phyloP scores from a whole-genome alignment of 2,329 filamentous ascomycete genomes.

The Ilyonectria mors-panacis region DNA sequence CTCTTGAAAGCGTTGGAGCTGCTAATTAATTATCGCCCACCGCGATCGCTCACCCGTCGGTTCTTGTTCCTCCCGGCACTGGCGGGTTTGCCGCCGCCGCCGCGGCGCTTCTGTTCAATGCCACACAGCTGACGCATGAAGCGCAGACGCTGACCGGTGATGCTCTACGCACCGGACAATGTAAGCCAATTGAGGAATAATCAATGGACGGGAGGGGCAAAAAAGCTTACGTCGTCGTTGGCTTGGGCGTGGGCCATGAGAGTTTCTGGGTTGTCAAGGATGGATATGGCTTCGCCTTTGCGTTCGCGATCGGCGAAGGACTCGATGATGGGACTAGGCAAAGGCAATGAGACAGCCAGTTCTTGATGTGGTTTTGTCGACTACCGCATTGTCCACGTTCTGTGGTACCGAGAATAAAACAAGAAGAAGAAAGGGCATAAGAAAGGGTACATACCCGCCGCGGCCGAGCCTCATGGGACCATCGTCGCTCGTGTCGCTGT shows the following conservation, averaged over 20 bases:
- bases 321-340: conserved; percentile 50
- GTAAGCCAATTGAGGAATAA: neutral
- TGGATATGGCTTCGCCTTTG: conserved; percentile 65
- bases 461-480: conserved; percentile 34
- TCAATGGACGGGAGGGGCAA: conserved; percentile 10
- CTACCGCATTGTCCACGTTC: neutral
- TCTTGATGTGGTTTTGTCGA: neutral
- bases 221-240: conserved; percentile 65
- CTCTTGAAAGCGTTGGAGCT: neutral
- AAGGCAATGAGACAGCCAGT: neutral
- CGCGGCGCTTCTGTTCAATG: conserved; percentile 53
- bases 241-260: conserved; percentile 72
- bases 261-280: conserved; percentile 71
- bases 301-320: conserved; percentile 60
- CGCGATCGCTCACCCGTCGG: conserved; percentile 35
- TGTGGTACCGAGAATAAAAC: neutral
- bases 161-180: conserved; percentile 59
- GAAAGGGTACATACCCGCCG: conserved; percentile 12
- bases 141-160: conserved; percentile 68
- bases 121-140: conserved; percentile 72
- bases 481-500: conserved; percentile 48
- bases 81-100: conserved; percentile 11
- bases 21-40: conserved; percentile 30
- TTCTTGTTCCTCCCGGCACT: conserved; percentile 30
- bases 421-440: neutral